A percentile compares a stretch with the other conserved stretches of the same genome.
Evolutionary conservation across 495 filamentous ascomycete genomes (phyloP).

Genomic region (Aspergillus leporis): DNA sequence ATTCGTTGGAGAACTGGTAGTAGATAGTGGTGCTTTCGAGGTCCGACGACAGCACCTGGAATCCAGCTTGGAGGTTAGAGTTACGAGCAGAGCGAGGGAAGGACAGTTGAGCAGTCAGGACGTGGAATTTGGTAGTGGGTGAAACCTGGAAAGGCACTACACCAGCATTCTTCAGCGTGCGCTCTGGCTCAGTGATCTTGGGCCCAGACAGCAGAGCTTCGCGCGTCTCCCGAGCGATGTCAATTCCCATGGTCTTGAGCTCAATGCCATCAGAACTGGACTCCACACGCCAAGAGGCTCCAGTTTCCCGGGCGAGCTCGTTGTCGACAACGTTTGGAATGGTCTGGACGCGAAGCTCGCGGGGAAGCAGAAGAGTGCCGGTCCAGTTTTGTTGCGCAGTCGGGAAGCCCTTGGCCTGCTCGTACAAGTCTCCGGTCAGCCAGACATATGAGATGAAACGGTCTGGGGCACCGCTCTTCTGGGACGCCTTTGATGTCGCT

Average conservation of each 20-base stretch:
- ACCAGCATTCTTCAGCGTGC: slow-evolving; percentile 7
- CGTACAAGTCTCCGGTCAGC: slow-evolving; percentile 23
- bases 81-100: slow-evolving; percentile 20
- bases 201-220: slow-evolving; percentile 10
- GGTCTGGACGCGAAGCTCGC: slow-evolving; percentile 17
- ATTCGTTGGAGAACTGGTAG: slow-evolving; percentile 29
- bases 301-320: slow-evolving; percentile 17
- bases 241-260: slow-evolving; percentile 22
- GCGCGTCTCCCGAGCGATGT: slow-evolving; percentile 23
- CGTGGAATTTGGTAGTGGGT: slow-evolving; percentile 18
- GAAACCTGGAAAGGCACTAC: slow-evolving; percentile 17
- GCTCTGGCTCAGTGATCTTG: slow-evolving; percentile 5
- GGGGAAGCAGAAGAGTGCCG: slow-evolving; percentile 20
- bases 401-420: slow-evolving; percentile 18
- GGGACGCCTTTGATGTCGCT: slow-evolving; percentile 14
- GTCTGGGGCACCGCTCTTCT: slow-evolving; percentile 18
- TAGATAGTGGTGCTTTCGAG: slow-evolving; percentile 21
- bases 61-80: slow-evolving; percentile 19
- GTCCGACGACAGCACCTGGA: slow-evolving; percentile 22
- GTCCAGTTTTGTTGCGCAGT: slow-evolving; percentile 21
- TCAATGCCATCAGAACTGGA: slow-evolving; percentile 4
- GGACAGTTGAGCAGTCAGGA: slow-evolving; percentile 14
- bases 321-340: slow-evolving; percentile 22
- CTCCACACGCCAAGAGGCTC: slow-evolving; percentile 18
- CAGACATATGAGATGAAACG: slow-evolving; percentile 23